A percentile compares a stretch with the other conserved stretches of the same genome.
These are phyloP conservation scores for Dissoconium aciculare DNA, from an alignment of 2,329 filamentous ascomycete genomes.

Conservation along the genomic window DNA sequence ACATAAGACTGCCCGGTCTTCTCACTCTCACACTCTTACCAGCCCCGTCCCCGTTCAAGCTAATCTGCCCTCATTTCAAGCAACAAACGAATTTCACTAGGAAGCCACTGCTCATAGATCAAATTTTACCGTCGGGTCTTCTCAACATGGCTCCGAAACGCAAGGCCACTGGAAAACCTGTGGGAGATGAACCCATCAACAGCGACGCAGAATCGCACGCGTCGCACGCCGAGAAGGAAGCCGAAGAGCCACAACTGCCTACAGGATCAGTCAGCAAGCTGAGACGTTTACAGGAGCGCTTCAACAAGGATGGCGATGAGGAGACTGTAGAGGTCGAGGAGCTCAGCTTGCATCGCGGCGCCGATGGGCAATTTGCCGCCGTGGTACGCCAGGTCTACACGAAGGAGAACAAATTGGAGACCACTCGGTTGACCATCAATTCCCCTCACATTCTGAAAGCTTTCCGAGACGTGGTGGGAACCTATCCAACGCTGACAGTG, in stretches of 20 bases:
- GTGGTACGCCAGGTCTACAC: slow-evolving; percentile 15
- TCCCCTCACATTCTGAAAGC: slow-evolving; percentile 30
- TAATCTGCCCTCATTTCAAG: no score
- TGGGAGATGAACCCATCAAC: no score
- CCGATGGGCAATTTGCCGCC: slow-evolving; percentile 7
- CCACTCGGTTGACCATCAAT: slow-evolving; percentile 15
- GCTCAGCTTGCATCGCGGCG: not conserved
- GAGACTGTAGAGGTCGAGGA: slow-evolving; percentile 1
- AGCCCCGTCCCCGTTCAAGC: no score
- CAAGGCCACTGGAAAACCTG: no score
- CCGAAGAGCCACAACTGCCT: not conserved
- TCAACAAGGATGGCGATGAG: not conserved
- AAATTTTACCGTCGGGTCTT: no score
- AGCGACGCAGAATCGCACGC: no score
- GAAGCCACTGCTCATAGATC: no score
- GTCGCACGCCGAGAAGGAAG: no score
- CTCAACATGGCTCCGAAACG: no score
- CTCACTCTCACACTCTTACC: no score
- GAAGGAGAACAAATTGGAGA: slow-evolving; percentile 13
- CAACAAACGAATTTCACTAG: no score
- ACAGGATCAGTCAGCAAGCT: not conserved
- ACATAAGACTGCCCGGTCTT: no score
- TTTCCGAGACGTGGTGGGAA: slow-evolving; percentile 34
- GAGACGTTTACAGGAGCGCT: not conserved
- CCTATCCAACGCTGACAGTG: slow-evolving; percentile 28